Conservation (phyloP, 2,329 filamentous ascomycete species). For the Cladosporium sp. region DNA sequence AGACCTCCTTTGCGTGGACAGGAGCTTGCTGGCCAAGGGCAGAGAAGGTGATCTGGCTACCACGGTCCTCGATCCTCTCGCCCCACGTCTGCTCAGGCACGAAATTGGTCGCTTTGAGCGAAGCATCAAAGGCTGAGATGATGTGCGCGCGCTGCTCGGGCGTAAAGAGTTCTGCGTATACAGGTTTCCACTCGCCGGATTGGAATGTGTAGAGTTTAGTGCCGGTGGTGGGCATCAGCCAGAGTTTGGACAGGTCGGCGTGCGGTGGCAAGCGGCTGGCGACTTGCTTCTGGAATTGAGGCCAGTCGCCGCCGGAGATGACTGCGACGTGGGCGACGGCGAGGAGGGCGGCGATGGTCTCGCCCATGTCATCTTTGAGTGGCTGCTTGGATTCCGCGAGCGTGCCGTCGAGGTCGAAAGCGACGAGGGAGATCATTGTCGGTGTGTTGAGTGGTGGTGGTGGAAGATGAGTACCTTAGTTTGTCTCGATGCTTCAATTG, state of each 20-base stretch:
- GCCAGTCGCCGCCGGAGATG: constrained; percentile 42
- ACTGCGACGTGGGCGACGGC: constrained; percentile 37
- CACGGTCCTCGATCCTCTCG: constrained; percentile 39
- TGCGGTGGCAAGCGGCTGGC: constrained; percentile 34
- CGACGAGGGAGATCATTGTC: constrained; percentile 33
- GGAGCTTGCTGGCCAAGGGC: constrained; percentile 40
- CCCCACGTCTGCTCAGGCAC: constrained; percentile 38
- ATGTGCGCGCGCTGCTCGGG: constrained; percentile 21
- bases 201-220: constrained; percentile 39
- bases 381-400: constrained; percentile 37
- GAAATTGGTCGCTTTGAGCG: constrained; percentile 35
- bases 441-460: neutral
- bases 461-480: neutral
- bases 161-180: constrained; percentile 39
- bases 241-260: constrained; percentile 37
- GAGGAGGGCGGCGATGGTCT: constrained; percentile 34
- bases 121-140: constrained; percentile 29
- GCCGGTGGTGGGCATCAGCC: constrained; percentile 42
- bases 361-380: constrained; percentile 31
- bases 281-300: constrained; percentile 40
- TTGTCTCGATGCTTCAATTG: neutral
- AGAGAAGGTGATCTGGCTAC: constrained; percentile 41
- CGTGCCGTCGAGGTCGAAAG: constrained; percentile 38
- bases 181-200: constrained; percentile 28
- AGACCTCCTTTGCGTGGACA: constrained; percentile 33